A percentile compares a stretch with the other conserved stretches of the same genome.
Conservation (phyloP, 1,284 basidiomycete genomes). For the Mycosarcoma mackinlayi region DNA sequence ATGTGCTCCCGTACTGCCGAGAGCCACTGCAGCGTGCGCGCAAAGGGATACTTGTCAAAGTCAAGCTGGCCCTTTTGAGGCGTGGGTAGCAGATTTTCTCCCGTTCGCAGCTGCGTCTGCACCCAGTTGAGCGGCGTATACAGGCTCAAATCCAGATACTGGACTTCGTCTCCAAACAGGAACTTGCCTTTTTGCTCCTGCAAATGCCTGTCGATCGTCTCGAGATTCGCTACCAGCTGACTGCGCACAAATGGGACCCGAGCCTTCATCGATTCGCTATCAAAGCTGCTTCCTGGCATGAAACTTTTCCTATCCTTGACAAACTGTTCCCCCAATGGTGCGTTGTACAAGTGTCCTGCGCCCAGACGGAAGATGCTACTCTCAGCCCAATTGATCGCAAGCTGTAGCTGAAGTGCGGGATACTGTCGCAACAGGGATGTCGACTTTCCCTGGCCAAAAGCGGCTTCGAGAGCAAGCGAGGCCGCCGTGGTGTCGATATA, state of each 20-base stretch:
- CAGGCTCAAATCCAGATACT: conserved; percentile 41
- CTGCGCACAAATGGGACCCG: conserved; percentile 24
- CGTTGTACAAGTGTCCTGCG: conserved; percentile 39
- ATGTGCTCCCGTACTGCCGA: conserved; percentile 21
- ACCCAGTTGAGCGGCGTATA: conserved; percentile 46
- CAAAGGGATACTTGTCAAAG: conserved; percentile 31
- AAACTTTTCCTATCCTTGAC: conserved; percentile 33
- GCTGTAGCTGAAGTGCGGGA: conserved; percentile 31
- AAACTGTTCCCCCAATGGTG: conserved; percentile 23
- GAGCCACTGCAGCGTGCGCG: conserved; percentile 29
- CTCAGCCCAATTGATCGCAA: conserved; percentile 44
- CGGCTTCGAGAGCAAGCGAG: conserved; percentile 27
- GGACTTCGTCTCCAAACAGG: conserved; percentile 21
- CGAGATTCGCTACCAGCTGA: conserved; percentile 28
- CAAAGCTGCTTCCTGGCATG: conserved; percentile 32
- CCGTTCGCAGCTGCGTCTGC: conserved; percentile 39
- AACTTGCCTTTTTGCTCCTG: conserved; percentile 5
- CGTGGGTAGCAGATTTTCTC: conserved; percentile 30
- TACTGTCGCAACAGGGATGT: conserved; percentile 18
- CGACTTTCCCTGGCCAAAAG: conserved; percentile 20
- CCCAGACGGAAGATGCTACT: conserved; percentile 23
- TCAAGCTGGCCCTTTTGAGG: conserved; percentile 18
- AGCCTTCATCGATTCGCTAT: conserved; percentile 25
- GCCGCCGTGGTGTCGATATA: conserved; percentile 45
- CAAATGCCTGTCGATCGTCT: conserved; percentile 35